Evolutionary conservation across 2,329 filamentous ascomycete genomes (phyloP).

Genomic region (Aureobasidium sp.): DNA sequence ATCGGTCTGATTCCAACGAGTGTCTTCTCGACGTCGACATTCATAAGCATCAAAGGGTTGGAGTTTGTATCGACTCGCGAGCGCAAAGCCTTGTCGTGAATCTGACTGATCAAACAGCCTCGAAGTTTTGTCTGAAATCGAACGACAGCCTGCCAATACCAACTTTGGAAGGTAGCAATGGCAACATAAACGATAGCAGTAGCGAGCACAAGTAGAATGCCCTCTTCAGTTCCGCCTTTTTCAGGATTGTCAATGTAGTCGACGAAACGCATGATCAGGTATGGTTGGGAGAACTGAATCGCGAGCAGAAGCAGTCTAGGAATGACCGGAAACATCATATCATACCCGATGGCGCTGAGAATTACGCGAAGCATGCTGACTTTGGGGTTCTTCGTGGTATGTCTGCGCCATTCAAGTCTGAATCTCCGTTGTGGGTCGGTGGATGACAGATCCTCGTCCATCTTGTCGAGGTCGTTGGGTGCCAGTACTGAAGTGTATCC

Average conservation of each 20-base stretch:
- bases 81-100: constrained; percentile 24
- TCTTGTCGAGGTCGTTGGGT: constrained; percentile 22
- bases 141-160: constrained; percentile 23
- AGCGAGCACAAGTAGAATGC: constrained; percentile 24
- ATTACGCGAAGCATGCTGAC: constrained; percentile 19
- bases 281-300: constrained; percentile 24
- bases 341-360: constrained; percentile 20
- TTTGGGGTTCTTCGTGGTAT: constrained; percentile 15
- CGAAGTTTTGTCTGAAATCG: constrained; percentile 24
- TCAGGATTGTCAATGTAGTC: constrained; percentile 20
- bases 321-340: constrained; percentile 22
- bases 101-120: constrained; percentile 22
- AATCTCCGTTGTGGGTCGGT: constrained; percentile 20
- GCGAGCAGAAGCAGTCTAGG: constrained; percentile 21
- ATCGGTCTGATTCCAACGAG: constrained; percentile 20
- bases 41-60: constrained; percentile 26
- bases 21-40: constrained; percentile 28
- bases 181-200: constrained; percentile 23
- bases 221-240: constrained; percentile 20
- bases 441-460: constrained; percentile 25
- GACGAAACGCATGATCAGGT: constrained; percentile 24
- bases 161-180: constrained; percentile 22
- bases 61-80: constrained; percentile 18
- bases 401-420: constrained; percentile 19
- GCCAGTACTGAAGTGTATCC: constrained; percentile 24